phyloP scores from a whole-genome alignment of 306 rosid species.

The Inga leiocalycina region DNA sequence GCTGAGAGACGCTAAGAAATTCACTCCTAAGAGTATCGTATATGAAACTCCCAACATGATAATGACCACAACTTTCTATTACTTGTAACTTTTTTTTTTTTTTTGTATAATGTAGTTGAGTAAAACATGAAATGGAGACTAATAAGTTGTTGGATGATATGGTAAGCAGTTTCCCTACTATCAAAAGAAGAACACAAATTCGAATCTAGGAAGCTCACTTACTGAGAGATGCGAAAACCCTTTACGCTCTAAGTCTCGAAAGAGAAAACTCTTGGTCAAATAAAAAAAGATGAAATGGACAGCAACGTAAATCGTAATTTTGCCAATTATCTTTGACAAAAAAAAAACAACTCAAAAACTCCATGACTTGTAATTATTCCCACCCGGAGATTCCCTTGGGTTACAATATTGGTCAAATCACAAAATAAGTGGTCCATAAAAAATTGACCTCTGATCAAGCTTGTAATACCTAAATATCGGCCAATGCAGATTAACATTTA shows the following conservation, averaged over 20 bases:
- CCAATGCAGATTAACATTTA: constrained; percentile 5
- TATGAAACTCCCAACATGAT: too few species aligned
- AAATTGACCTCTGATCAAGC: constrained; percentile 16
- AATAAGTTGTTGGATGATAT: too few species aligned
- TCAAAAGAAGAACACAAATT: too few species aligned
- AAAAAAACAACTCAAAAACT: neutral
- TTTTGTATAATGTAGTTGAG: too few species aligned
- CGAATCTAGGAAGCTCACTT: accelerated
- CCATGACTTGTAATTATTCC: neutral
- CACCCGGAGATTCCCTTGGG: constrained; percentile 16
- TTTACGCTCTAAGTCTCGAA: accelerated
- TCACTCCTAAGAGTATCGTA: too few species aligned
- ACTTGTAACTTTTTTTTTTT: too few species aligned
- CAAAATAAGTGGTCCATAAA: constrained; percentile 16
- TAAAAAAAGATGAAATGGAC: too few species aligned
- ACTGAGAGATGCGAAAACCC: too few species aligned
- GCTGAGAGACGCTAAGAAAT: too few species aligned
- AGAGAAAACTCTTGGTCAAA: accelerated
- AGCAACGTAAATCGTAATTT: neutral
- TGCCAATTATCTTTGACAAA: neutral
- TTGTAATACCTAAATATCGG: neutral
- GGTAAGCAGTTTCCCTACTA: accelerated
- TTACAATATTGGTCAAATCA: constrained; percentile 19
- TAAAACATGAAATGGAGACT: too few species aligned
- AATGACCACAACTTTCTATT: too few species aligned